A percentile compares a stretch with the other conserved stretches of the same genome.
phyloP scores from a whole-genome alignment of 768 basidiomycete genomes.

The Dioszegia aurantiaca region DNA sequence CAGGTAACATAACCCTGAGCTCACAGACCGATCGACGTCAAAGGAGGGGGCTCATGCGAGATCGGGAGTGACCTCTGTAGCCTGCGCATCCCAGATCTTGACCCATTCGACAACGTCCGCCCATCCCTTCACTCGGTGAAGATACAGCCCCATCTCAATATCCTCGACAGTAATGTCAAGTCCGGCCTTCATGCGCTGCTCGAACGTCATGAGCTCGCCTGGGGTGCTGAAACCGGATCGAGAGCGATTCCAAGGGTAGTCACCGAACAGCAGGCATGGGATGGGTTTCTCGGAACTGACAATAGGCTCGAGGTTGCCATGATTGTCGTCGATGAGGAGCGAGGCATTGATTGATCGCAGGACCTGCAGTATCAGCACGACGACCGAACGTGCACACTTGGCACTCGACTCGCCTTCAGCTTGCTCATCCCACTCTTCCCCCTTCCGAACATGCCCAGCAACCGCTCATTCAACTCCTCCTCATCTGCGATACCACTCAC shows the following conservation, averaged over 20 bases:
- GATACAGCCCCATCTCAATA: conserved; percentile 19
- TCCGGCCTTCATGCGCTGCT: conserved; percentile 28
- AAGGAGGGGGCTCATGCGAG: too few relatives aligned
- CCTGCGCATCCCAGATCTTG: conserved; percentile 29
- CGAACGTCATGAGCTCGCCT: conserved; percentile 37
- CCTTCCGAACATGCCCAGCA: conserved; percentile 29
- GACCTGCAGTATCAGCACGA: conserved; percentile 24
- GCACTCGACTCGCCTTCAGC: conserved; percentile 29
- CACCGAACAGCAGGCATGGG: conserved; percentile 38
- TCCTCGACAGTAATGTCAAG: conserved; percentile 18
- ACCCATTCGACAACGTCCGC: conserved; percentile 41
- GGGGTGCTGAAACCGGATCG: conserved; percentile 32
- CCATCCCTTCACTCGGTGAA: conserved; percentile 30
- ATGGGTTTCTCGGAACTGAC: conserved; percentile 23
- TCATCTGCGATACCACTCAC: conserved; percentile 17
- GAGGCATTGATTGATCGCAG: conserved; percentile 39
- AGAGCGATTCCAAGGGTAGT: conserved; percentile 35
- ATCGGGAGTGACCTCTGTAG: conserved; percentile 6
- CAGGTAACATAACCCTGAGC: too few relatives aligned
- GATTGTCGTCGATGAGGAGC: conserved; percentile 44
- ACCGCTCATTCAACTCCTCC: conserved; percentile 25
- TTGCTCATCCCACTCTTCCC: conserved; percentile 32
- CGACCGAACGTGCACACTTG: neutral
- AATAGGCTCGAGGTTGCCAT: conserved; percentile 38
- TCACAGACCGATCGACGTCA: too few relatives aligned